Evolutionary conservation across 1,284 basidiomycete genomes (phyloP).

Genomic region (Marasmius sp.): DNA sequence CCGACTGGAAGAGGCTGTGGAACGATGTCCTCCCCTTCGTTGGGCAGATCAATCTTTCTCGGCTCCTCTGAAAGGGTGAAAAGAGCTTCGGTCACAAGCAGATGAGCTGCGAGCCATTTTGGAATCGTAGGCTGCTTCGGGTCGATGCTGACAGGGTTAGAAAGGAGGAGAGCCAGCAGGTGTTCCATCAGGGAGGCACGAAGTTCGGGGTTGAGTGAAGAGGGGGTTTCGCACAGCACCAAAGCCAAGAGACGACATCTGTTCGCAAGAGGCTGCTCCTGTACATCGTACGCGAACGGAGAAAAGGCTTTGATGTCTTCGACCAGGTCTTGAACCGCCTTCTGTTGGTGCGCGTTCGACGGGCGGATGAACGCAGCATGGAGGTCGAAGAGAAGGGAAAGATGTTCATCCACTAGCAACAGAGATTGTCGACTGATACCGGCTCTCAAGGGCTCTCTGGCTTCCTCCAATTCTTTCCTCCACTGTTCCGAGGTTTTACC

Average conservation of each 20-base stretch:
- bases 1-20: constrained; percentile 54
- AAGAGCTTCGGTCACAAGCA: constrained; percentile 82
- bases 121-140: constrained; percentile 56
- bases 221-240: constrained; percentile 73
- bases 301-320: constrained; percentile 75
- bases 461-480: constrained; percentile 62
- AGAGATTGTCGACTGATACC: constrained; percentile 73
- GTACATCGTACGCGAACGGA: constrained; percentile 60
- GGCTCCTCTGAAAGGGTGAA: constrained; percentile 78
- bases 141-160: constrained; percentile 51
- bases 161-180: constrained; percentile 63
- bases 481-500: constrained; percentile 49
- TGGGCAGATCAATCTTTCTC: constrained; percentile 57
- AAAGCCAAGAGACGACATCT: constrained; percentile 86
- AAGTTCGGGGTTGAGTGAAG: constrained; percentile 50
- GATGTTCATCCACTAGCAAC: constrained; percentile 82
- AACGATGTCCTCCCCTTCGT: constrained; percentile 64
- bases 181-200: constrained; percentile 61
- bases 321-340: constrained; percentile 64
- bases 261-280: constrained; percentile 76
- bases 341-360: constrained; percentile 56
- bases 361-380: constrained; percentile 76
- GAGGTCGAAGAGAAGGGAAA: constrained; percentile 88
- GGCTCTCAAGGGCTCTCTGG: constrained; percentile 66
- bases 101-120: constrained; percentile 81